phyloP scores from a whole-genome alignment of 1,139 yeast genomes.

The Yamadazyma dushanensis region DNA sequence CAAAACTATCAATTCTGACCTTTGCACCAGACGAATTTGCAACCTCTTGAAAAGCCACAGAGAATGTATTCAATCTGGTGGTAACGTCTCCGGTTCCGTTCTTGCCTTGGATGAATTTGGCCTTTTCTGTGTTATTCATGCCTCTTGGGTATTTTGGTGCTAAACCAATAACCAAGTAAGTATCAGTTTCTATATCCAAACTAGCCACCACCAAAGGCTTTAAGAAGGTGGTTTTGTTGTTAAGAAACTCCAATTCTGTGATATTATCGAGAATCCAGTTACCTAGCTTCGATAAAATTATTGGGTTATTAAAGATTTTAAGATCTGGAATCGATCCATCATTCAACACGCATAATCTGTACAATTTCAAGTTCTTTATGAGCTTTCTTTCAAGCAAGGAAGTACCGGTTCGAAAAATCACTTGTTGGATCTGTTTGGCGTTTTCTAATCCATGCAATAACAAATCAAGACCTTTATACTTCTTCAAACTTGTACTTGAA shows the following conservation, averaged over 20 bases:
- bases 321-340: constrained; percentile 81
- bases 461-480: constrained; percentile 53
- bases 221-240: constrained; percentile 42
- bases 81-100: constrained; percentile 25
- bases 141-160: constrained; percentile 82
- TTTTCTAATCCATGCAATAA: constrained; percentile 70
- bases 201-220: constrained; percentile 89
- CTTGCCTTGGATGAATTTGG: constrained; percentile 30
- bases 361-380: constrained; percentile 76
- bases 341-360: constrained; percentile 81
- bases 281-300: constrained; percentile 81
- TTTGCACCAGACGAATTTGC: constrained; percentile 83
- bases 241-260: constrained; percentile 66
- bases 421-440: constrained; percentile 80
- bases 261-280: constrained; percentile 90
- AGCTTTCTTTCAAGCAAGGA: constrained; percentile 80
- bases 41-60: constrained; percentile 86
- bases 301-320: constrained; percentile 76
- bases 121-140: constrained; percentile 44
- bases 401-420: constrained; percentile 87
- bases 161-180: constrained; percentile 86
- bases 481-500: constrained; percentile 20
- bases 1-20: constrained; percentile 90
- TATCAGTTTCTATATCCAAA: constrained; percentile 69
- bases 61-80: constrained; percentile 70